Percentiles rank a stretch among this genome's conserved stretches.
Conservation (phyloP, 2,329 filamentous ascomycete genomes). For the Paecilomyces sp. region DNA sequence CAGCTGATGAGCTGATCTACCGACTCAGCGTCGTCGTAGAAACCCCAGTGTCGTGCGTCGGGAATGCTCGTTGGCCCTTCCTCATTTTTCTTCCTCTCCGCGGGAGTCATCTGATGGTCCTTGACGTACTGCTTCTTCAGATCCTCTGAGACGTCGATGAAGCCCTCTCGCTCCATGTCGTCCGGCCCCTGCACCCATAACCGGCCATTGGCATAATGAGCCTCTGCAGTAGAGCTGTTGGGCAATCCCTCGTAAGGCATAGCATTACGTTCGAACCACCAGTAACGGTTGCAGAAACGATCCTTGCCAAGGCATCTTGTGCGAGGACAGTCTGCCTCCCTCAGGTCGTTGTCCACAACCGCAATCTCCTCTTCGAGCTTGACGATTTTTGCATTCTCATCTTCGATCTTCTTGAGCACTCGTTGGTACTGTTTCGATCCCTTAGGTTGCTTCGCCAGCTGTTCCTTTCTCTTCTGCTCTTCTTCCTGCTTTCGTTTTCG, state of each 20-base stretch:
- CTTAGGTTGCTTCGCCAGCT: constrained; percentile 61
- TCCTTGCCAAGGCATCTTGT: constrained; percentile 88
- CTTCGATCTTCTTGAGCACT: constrained; percentile 79
- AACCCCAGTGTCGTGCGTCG: constrained; percentile 80
- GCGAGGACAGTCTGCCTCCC: constrained; percentile 87
- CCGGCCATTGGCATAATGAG: constrained; percentile 87
- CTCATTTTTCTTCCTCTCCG: constrained; percentile 76
- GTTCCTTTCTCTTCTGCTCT: constrained; percentile 61
- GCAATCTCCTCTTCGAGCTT: constrained; percentile 80
- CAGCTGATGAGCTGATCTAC: constrained; percentile 75
- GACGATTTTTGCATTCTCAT: constrained; percentile 72
- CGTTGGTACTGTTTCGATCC: constrained; percentile 86
- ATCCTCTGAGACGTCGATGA: constrained; percentile 68
- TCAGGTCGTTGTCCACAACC: constrained; percentile 80
- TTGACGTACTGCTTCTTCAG: constrained; percentile 68
- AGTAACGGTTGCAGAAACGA: constrained; percentile 96
- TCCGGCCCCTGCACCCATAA: constrained; percentile 96
- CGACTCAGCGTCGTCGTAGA: constrained; percentile 71
- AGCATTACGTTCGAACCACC: constrained; percentile 97
- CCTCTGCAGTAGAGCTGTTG: constrained; percentile 76
- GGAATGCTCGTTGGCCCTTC: constrained; percentile 75
- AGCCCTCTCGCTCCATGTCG: constrained; percentile 76
- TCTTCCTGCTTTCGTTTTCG: constrained; percentile 69
- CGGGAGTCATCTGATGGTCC: constrained; percentile 73
- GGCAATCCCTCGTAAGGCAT: constrained; percentile 93